Base-by-base conservation (phyloP, 129 eudicot genomes). In the Artemisia tridentata region DNA sequence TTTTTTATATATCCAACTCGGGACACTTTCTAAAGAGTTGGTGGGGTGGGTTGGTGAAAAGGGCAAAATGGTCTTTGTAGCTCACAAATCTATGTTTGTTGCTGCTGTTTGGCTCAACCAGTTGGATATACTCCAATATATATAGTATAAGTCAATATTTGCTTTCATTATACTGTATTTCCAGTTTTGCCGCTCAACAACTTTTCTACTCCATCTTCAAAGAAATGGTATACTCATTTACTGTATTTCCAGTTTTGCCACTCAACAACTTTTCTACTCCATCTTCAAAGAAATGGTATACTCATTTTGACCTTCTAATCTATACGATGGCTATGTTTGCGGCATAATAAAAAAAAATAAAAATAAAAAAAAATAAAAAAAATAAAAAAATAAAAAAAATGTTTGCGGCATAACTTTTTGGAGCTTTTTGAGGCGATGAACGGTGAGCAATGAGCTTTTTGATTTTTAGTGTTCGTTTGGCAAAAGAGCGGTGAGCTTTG, bases 131-230 rank as follows among this genome's bases (percentile, higher is more conserved):
- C n/a, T n/a, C n/a, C n/a, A n/a, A n/a, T n/a, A n/a, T n/a, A 3
- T 29, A 27, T 13, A 25, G 2, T 61, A 13, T 25, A 61, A 14
- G 19, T 61, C 46, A 15, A 61, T 25, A 14, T 1, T 27, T 58
- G 25, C 43, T 11, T n/a, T 20, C 64, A 23, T 58, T 13, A 31
- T 34, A 31, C 5, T 25, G 65, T 10, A 41, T 64, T 74, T 53
- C 65, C 79, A 43, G 41, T 53, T n/a, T 54, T 75, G 58, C 72
- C 79, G 41, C 65, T 75, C 79, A 75, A 55, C 79, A 2, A 74
- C 72, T 23, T 8, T 48, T 73, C 48, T 54, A 23, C 23, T 38
- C 46, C 17, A 52, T 34, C 38, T 48, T 20, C 18, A 52, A 11
- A 13, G 38, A 34, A 17, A 63, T 19, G 4, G 20, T 51, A 52